phyloP scores from a whole-genome alignment of 1,139 yeast species.

The Yamadazyma sp. region DNA sequence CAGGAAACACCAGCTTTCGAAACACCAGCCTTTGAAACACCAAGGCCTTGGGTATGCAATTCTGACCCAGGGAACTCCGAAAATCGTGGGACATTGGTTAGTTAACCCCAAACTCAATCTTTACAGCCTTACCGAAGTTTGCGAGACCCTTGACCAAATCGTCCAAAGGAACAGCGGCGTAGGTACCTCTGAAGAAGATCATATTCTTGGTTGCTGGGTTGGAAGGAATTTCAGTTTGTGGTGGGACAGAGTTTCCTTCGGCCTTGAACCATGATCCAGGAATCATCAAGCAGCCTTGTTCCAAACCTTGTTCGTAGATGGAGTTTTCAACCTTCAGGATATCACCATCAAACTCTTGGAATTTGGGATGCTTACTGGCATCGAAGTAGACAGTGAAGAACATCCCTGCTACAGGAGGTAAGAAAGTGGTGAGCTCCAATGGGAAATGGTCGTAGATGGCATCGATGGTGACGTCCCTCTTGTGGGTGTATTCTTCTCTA shows the following conservation, averaged over 20 bases:
- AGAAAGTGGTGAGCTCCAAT: constrained; percentile 49
- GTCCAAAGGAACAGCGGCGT: constrained; percentile 77
- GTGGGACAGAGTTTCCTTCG: constrained; percentile 45
- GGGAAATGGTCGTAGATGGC: constrained; percentile 65
- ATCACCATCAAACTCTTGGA: constrained; percentile 51
- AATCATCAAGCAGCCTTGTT: constrained; percentile 70
- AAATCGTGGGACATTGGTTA: too few relatives aligned
- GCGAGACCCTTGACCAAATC: constrained; percentile 59
- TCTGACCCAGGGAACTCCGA: too few relatives aligned
- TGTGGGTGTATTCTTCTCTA: constrained; percentile 76
- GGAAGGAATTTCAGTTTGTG: constrained; percentile 46
- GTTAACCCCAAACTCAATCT: constrained; percentile 31
- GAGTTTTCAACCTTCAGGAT: constrained; percentile 62
- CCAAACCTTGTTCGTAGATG: constrained; percentile 63
- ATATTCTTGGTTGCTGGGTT: constrained; percentile 35
- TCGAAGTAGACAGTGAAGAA: constrained; percentile 79
- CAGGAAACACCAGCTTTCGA: background rate
- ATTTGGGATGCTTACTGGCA: constrained; percentile 78
- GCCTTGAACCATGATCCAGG: constrained; percentile 90
- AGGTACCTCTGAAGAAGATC: constrained; percentile 86
- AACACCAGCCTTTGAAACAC: too few relatives aligned
- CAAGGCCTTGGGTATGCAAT: too few relatives aligned
- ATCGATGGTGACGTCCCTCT: constrained; percentile 72
- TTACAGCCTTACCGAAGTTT: constrained; percentile 62
- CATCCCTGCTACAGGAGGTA: constrained; percentile 92